A percentile compares a stretch with the other conserved stretches of the same genome.
phyloP scores from a whole-genome alignment of 2,329 filamentous ascomycete species.

The Emergomyces orientalis region DNA sequence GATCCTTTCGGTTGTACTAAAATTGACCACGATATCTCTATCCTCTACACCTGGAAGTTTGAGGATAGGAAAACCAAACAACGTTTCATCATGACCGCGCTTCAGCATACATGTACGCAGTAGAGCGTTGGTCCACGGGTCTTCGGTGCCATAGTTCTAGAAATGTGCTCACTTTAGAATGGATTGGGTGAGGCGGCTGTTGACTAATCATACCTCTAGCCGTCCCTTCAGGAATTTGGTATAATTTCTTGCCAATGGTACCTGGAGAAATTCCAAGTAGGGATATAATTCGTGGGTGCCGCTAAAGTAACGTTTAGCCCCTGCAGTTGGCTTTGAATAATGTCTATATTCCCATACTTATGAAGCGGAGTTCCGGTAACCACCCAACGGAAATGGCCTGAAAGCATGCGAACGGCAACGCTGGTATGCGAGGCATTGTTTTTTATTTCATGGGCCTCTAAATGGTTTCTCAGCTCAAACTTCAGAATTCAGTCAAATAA shows the following conservation, averaged over 20 bases:
- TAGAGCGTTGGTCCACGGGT: slow-evolving; percentile 22
- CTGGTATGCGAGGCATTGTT: slow-evolving; percentile 28
- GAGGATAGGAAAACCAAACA: slow-evolving; percentile 47
- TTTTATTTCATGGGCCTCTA: slow-evolving; percentile 31
- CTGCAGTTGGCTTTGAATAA: background rate
- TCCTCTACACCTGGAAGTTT: slow-evolving; percentile 44
- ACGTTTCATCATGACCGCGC: slow-evolving; percentile 45
- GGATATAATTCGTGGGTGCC: slow-evolving; percentile 31
- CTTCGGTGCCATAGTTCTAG: slow-evolving; percentile 14
- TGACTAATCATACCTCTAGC: background rate
- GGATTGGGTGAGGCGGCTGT: background rate
- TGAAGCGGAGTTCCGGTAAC: slow-evolving; percentile 33
- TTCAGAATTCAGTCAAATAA: background rate
- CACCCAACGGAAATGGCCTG: slow-evolving; percentile 30
- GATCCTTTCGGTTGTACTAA: slow-evolving; percentile 44
- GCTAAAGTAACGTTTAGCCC: slow-evolving; percentile 14
- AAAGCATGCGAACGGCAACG: slow-evolving; percentile 29
- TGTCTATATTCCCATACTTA: slow-evolving; percentile 22
- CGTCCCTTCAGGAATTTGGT: slow-evolving; percentile 10
- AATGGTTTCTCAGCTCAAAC: background rate
- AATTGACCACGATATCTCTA: slow-evolving; percentile 36
- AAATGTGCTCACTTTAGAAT: background rate
- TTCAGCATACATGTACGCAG: slow-evolving; percentile 43
- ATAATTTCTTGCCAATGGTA: slow-evolving; percentile 22
- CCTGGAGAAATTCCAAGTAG: slow-evolving; percentile 30